Conservation (phyloP, 2,329 filamentous ascomycete species). For the Zasmidium cellare region DNA sequence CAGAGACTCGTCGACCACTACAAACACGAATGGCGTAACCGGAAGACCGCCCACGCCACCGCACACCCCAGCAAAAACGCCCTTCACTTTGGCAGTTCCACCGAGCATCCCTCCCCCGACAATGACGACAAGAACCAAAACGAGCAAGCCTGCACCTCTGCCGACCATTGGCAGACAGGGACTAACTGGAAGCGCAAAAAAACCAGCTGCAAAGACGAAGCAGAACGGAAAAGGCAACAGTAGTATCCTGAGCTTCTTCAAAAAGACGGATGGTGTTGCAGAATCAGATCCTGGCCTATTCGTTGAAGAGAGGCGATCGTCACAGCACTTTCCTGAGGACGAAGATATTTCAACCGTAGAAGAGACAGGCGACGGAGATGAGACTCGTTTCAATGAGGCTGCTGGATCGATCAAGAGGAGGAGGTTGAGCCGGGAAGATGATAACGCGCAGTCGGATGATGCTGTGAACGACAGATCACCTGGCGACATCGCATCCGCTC, state of each 20-base stretch:
- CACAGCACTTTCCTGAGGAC: not conserved
- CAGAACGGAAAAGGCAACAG: conserved; percentile 46
- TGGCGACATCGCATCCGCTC: not conserved
- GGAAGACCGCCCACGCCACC: conserved; percentile 57
- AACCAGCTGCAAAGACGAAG: conserved; percentile 38
- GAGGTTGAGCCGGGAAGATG: conserved; percentile 27
- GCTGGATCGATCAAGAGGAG: conserved; percentile 44
- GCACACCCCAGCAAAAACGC: conserved; percentile 26
- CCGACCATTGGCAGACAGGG: conserved; percentile 33
- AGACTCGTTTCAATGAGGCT: conserved; percentile 46
- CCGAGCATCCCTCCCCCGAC: conserved; percentile 30
- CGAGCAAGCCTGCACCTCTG: conserved; percentile 26
- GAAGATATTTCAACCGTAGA: conserved; percentile 1
- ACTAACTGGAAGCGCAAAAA: conserved; percentile 33
- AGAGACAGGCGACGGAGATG: conserved; percentile 15
- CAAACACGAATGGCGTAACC: conserved; percentile 38
- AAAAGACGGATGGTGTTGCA: conserved; percentile 46
- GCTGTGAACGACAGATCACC: not conserved
- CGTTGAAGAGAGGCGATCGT: conserved; percentile 30
- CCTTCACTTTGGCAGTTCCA: conserved; percentile 33
- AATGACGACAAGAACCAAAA: conserved; percentile 32
- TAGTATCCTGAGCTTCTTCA: conserved; percentile 57
- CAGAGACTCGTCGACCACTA: conserved; percentile 42
- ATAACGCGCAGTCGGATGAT: not conserved
- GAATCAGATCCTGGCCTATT: conserved; percentile 35